A percentile compares a stretch with the other conserved stretches of the same genome.
phyloP scores from a whole-genome alignment of 23 red algal genomes.

The Pyropia haitanensis region DNA sequence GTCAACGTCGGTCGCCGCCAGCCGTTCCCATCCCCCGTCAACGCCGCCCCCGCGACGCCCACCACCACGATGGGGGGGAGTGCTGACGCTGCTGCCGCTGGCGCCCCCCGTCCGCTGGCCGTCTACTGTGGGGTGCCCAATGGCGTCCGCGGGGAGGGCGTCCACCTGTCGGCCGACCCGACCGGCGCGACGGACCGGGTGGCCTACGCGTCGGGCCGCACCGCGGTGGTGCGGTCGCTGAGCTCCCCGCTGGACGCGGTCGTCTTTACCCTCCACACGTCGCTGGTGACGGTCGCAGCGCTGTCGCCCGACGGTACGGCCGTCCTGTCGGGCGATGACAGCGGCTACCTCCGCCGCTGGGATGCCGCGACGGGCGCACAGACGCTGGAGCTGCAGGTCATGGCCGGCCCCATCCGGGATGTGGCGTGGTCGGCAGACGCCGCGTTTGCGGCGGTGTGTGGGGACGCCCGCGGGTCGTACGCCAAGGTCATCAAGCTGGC shows the following conservation, averaged over 20 bases:
- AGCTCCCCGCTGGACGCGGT: constrained; percentile 11
- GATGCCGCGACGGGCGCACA: constrained; percentile 24
- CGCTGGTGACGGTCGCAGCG: constrained; percentile 24
- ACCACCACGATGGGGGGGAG: too few relatives aligned
- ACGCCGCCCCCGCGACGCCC: too few relatives aligned
- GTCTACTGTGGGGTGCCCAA: constrained; percentile 59
- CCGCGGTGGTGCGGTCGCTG: constrained; percentile 51
- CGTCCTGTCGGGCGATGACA: constrained; percentile 49
- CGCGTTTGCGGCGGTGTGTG: constrained; percentile 33
- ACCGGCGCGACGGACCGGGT: constrained; percentile 41
- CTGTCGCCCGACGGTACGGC: constrained; percentile 46
- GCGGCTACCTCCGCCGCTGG: constrained; percentile 49
- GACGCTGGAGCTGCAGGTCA: constrained; percentile 32
- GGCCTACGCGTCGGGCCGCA: constrained; percentile 47
- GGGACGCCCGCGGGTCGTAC: constrained; percentile 41
- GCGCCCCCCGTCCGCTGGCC: too few relatives aligned
- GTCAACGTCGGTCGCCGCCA: too few relatives aligned
- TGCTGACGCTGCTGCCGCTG: too few relatives aligned
- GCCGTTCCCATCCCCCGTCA: too few relatives aligned
- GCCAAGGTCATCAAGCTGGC: constrained; percentile 62
- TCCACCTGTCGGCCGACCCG: constrained; percentile 63
- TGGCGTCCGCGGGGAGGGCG: constrained; percentile 33
- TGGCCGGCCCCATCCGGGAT: constrained; percentile 34
- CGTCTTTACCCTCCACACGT: constrained; percentile 55
- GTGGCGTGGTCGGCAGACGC: constrained; percentile 32